Evolutionary conservation across 169 alveolate genomes (phyloP).

Genomic region (Plasmodium chabaudi): DNA sequence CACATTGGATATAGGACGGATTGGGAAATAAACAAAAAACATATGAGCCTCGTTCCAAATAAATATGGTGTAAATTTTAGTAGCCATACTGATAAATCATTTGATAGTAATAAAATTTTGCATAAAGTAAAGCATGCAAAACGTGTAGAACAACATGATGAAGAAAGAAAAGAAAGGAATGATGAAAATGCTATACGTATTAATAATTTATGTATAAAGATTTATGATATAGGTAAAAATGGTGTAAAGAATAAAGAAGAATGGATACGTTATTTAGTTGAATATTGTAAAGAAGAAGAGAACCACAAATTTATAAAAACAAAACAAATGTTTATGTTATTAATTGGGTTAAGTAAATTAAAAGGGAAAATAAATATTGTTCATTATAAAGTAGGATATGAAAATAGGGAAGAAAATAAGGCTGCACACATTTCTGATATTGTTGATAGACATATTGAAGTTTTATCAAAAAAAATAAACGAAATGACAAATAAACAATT

Average conservation of each 20-base stretch:
- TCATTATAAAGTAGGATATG: neutral
- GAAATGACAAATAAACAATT: slow-evolving; percentile 36
- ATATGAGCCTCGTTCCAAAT: no score
- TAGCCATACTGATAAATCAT: no score
- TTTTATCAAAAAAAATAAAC: slow-evolving; percentile 26
- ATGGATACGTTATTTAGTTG: slow-evolving; percentile 32
- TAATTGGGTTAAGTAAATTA: slow-evolving; percentile 47
- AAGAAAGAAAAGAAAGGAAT: neutral
- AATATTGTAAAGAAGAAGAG: slow-evolving; percentile 23
- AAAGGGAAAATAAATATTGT: slow-evolving; percentile 3
- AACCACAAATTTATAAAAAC: slow-evolving; percentile 12
- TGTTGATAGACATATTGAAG: slow-evolving; percentile 20
- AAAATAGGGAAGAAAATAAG: neutral
- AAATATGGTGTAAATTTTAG: no score
- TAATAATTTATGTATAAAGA: slow-evolving; percentile 48
- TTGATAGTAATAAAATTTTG: neutral
- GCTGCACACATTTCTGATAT: slow-evolving; percentile 5
- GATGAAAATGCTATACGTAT: neutral
- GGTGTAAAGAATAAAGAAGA: slow-evolving; percentile 40
- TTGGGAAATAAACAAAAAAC: no score
- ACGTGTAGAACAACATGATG: no score
- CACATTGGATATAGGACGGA: no score
- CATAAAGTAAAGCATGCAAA: neutral
- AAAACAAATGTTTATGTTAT: slow-evolving; percentile 32
- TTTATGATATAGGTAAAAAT: slow-evolving; percentile 34